phyloP scores from a whole-genome alignment of 768 basidiomycete species.

The Phaeotremella fagi region DNA sequence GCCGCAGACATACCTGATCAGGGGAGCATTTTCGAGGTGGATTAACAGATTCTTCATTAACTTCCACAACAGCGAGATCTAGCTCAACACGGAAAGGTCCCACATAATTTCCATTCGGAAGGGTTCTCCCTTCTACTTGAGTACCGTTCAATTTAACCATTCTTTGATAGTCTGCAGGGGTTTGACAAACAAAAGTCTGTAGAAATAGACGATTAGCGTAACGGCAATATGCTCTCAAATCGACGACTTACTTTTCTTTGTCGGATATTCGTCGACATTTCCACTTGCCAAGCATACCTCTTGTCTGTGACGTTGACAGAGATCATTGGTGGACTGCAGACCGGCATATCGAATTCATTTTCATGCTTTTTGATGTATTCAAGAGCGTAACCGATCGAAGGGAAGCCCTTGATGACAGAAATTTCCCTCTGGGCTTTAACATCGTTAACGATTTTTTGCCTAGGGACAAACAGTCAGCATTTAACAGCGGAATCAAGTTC shows the following conservation, averaged over 20 bases:
- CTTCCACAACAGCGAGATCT: constrained; percentile 16
- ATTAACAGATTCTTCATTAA: constrained; percentile 22
- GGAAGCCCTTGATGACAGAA: constrained; percentile 56
- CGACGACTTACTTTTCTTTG: constrained; percentile 68
- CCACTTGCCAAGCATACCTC: constrained; percentile 63
- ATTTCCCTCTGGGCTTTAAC: constrained; percentile 50
- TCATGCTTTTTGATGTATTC: constrained; percentile 52
- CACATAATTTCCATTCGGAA: constrained; percentile 2
- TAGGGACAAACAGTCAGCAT: constrained; percentile 1
- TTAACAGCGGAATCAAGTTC: background rate
- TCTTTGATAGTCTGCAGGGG: constrained; percentile 69
- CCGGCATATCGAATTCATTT: constrained; percentile 65
- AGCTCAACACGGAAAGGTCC: constrained; percentile 12
- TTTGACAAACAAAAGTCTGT: constrained; percentile 81
- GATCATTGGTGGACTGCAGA: constrained; percentile 81
- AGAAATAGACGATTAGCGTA: too few relatives aligned
- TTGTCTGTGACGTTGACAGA: constrained; percentile 64
- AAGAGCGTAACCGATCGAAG: constrained; percentile 30
- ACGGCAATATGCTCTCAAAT: too few relatives aligned
- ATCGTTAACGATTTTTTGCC: constrained; percentile 21
- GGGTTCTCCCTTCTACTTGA: background rate
- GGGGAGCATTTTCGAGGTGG: too few relatives aligned
- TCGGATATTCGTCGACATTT: constrained; percentile 60
- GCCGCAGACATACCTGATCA: too few relatives aligned
- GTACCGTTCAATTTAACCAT: constrained; percentile 64